These are phyloP conservation scores for Coniochaeta hoffmannii DNA, from an alignment of 2,329 filamentous ascomycete species.

Conservation along the genomic window DNA sequence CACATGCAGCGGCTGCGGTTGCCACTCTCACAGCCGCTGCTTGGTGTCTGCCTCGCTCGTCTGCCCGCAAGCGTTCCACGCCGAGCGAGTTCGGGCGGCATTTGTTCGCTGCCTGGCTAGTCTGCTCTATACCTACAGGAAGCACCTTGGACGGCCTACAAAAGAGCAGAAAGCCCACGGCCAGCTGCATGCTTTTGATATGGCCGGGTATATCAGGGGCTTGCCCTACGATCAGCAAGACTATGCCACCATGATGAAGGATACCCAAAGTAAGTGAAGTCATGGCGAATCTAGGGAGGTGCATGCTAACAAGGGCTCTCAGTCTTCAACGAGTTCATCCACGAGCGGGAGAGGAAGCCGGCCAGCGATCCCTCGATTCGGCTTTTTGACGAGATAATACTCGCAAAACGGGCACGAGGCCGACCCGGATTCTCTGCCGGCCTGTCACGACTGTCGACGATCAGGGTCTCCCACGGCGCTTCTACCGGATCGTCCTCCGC, in stretches of 20 bases:
- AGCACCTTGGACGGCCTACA: constrained; percentile 50
- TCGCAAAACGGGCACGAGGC: constrained; percentile 66
- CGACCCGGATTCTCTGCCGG: constrained; percentile 59
- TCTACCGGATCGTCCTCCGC: constrained; percentile 28
- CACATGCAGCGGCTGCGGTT: constrained; percentile 59
- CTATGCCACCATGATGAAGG: constrained; percentile 55
- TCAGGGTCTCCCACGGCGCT: constrained; percentile 47
- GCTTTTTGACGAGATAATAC: constrained; percentile 77
- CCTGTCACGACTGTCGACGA: constrained; percentile 53
- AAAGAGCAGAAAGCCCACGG: constrained; percentile 54
- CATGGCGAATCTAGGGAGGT: background rate
- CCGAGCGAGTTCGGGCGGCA: constrained; percentile 54
- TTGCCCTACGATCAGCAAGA: constrained; percentile 60
- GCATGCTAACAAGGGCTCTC: constrained; percentile 16
- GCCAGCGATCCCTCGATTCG: constrained; percentile 59
- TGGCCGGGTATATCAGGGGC: constrained; percentile 57
- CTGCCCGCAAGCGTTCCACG: constrained; percentile 54
- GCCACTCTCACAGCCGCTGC: constrained; percentile 50
- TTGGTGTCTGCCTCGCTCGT: constrained; percentile 57
- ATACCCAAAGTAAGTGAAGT: constrained; percentile 52
- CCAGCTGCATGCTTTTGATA: constrained; percentile 57
- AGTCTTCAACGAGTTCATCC: constrained; percentile 78
- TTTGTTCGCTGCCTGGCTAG: constrained; percentile 61
- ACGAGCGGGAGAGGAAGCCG: constrained; percentile 64
- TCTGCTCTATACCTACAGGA: constrained; percentile 58